A percentile compares a stretch with the other conserved stretches of the same genome.
phyloP scores from a whole-genome alignment of 129 eudicot species.

The Ambrosia artemisiifolia region DNA sequence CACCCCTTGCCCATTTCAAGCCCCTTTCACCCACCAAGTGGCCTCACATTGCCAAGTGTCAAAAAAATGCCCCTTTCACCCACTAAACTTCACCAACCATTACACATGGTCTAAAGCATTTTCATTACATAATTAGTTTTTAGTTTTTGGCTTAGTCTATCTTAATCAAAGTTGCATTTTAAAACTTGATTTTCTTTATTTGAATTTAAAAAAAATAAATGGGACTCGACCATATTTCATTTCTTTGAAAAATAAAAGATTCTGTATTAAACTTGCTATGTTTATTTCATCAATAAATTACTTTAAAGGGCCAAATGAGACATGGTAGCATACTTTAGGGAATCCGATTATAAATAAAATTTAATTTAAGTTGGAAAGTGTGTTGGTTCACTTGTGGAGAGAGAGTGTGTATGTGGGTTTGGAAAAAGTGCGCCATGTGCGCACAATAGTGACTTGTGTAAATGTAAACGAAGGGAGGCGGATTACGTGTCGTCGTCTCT shows the following conservation, averaged over 20 bases:
- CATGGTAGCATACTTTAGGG: slow-evolving; percentile 1
- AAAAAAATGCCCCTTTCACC: too few relatives aligned
- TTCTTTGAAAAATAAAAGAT: too few relatives aligned
- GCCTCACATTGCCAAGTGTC: too few relatives aligned
- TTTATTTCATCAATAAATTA: neutral
- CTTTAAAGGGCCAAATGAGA: neutral
- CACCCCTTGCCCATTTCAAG: too few relatives aligned
- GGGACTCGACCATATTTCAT: too few relatives aligned
- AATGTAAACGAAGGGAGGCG: slow-evolving; percentile 9
- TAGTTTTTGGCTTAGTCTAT: neutral
- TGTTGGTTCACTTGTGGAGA: slow-evolving; percentile 6
- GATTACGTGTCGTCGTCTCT: slow-evolving; percentile 26
- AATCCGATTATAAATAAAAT: neutral
- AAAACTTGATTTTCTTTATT: too few relatives aligned
- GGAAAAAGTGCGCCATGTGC: slow-evolving; percentile 29
- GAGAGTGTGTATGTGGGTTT: slow-evolving; percentile 7
- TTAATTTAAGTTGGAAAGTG: slow-evolving; percentile 23
- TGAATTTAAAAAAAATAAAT: too few relatives aligned
- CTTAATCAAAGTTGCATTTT: neutral
- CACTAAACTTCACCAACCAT: too few relatives aligned
- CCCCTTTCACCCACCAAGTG: too few relatives aligned
- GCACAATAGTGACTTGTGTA: slow-evolving; percentile 26
- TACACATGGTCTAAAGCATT: too few relatives aligned
- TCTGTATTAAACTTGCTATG: too few relatives aligned
- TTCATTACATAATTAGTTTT: too few relatives aligned